Conservation (phyloP, 2,329 filamentous ascomycete species). For the Nectriaceae sp. region DNA sequence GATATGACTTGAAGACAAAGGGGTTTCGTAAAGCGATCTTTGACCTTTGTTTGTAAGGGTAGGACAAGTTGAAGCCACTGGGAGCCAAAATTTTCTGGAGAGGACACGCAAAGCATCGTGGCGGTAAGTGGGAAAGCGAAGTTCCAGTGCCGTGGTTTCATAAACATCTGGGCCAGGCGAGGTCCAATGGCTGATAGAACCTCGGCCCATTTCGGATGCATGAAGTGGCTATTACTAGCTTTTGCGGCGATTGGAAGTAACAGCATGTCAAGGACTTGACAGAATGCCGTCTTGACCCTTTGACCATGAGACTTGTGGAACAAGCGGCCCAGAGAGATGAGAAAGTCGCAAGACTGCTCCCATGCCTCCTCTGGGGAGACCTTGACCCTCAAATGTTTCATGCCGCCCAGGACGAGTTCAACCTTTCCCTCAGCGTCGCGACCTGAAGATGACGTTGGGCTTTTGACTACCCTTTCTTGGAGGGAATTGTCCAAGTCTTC, state of each 20-base stretch:
- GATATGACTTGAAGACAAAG: slow-evolving; percentile 88
- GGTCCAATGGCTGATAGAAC: slow-evolving; percentile 79
- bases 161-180: slow-evolving; percentile 79
- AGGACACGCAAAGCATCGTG: slow-evolving; percentile 84
- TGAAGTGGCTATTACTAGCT: slow-evolving; percentile 73
- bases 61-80: slow-evolving; percentile 87
- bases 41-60: slow-evolving; percentile 76
- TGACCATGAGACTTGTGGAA: slow-evolving; percentile 87
- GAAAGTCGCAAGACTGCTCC: slow-evolving; percentile 86
- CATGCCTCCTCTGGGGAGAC: slow-evolving; percentile 73
- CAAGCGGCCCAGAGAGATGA: slow-evolving; percentile 77
- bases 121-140: slow-evolving; percentile 87
- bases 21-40: slow-evolving; percentile 77
- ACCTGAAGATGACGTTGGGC: slow-evolving; percentile 54
- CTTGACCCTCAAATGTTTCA: slow-evolving; percentile 84
- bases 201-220: slow-evolving; percentile 81
- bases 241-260: slow-evolving; percentile 84
- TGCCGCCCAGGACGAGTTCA: slow-evolving; percentile 84
- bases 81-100: slow-evolving; percentile 76
- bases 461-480: slow-evolving; percentile 73
- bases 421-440: slow-evolving; percentile 78
- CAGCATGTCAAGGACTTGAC: slow-evolving; percentile 84
- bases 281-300: slow-evolving; percentile 90
- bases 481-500: slow-evolving; percentile 78
- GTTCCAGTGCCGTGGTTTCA: slow-evolving; percentile 90